Evolutionary conservation across 129 eudicot genomes (phyloP).

Genomic region (Lonicera japonica): DNA sequence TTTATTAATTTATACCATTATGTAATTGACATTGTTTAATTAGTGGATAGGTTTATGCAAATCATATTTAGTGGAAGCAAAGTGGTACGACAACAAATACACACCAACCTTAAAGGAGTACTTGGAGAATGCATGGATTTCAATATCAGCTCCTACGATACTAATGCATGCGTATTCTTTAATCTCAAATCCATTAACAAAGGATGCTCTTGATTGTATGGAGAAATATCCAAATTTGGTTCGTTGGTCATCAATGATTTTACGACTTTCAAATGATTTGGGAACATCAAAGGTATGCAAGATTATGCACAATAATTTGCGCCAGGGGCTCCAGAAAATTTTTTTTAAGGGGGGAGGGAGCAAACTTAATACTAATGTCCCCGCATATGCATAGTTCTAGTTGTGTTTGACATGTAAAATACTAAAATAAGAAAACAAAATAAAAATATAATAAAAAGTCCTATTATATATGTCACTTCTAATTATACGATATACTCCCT

Average conservation of each 20-base stretch:
- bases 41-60: constrained; percentile 26
- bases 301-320: too few species aligned
- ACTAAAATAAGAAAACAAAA: too few species aligned
- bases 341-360: too few species aligned
- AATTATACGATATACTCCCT: too few species aligned
- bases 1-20: background rate
- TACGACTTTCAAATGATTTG: constrained; percentile 2
- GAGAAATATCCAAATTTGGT: constrained; percentile 18
- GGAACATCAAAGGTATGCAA: constrained; percentile 1
- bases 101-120: constrained; percentile 22
- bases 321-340: too few species aligned
- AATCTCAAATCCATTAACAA: constrained; percentile 12
- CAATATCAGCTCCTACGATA: constrained; percentile 17
- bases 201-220: constrained; percentile 11
- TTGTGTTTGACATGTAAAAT: background rate
- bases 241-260: background rate
- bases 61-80: constrained; percentile 24
- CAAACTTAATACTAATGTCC: too few species aligned
- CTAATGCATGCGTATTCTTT: constrained; percentile 15
- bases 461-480: too few species aligned
- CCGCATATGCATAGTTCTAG: background rate
- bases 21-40: background rate
- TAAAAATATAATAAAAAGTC: too few species aligned
- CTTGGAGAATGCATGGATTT: constrained; percentile 20
- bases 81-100: constrained; percentile 26